Conservation (phyloP, 345 rosid genomes). For the Trapa incisa region DNA sequence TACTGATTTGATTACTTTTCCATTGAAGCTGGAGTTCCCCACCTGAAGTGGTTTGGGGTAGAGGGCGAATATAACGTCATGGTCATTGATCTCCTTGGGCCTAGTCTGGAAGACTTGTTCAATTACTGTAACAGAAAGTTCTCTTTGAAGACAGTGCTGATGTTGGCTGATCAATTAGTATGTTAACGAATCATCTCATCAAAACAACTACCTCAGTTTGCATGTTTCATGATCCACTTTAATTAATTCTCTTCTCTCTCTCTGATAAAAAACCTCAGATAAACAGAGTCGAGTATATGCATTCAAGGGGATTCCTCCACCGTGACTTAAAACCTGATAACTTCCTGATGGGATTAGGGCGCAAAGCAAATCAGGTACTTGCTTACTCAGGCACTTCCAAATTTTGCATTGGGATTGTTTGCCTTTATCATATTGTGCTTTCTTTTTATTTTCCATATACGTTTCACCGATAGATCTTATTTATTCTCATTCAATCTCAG, state of each 20-base stretch:
- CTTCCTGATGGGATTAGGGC: slow-evolving; percentile 81
- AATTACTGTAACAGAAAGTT: slow-evolving; percentile 73
- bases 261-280: slow-evolving; percentile 21
- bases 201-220: not conserved
- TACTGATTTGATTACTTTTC: slow-evolving; percentile 4
- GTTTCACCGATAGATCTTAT: not conserved
- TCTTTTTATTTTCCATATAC: not conserved
- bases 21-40: slow-evolving; percentile 63
- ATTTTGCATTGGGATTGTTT: not conserved
- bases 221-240: not conserved
- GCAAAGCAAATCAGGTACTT: slow-evolving; percentile 79
- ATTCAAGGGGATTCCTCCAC: slow-evolving; percentile 67
- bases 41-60: slow-evolving; percentile 80
- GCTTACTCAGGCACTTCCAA: not conserved
- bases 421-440: not conserved
- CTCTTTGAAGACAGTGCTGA: slow-evolving; percentile 61
- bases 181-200: slow-evolving; percentile 13
- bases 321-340: slow-evolving; percentile 89
- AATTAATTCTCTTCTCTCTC: not conserved
- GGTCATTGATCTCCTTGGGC: slow-evolving; percentile 91
- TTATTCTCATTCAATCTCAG: no score
- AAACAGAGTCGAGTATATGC: slow-evolving; percentile 84
- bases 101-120: slow-evolving; percentile 79
- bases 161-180: slow-evolving; percentile 87
- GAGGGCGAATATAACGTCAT: slow-evolving; percentile 68